Evolutionary conservation across 352 stramenopile genomes (phyloP), one percentile per base, ranked within the genome.

Genomic region (Pythium phragmiticola): DNA sequence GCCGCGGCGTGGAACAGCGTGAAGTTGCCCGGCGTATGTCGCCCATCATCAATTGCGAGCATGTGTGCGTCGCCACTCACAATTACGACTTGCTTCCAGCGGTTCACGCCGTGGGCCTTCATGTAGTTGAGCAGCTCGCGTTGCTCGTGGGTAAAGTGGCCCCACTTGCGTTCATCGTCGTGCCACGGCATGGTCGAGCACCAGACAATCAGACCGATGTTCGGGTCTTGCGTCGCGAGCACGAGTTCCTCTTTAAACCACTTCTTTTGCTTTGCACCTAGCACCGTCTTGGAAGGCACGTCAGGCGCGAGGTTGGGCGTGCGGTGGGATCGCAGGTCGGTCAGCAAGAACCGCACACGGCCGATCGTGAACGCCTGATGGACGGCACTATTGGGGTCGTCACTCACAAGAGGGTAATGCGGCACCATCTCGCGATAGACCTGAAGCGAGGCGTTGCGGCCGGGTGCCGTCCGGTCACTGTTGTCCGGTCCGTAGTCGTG

Each of bases 401-500:
- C 57, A 12, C 62, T 57, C 2, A 61, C 43, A 7, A 89, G 68
- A 11, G 66, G 65, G 63, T 96, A 95, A 59, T 94, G 82, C 34
- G 89, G 88, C 2, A 95, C 87, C 41, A 87, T 82, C 62, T 95
- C 84, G 0, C 78, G 80, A 70, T 93, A 95, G 28, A 82, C 83
- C 67, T 88, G 75, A 8, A 95, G 62, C 8, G 89, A 90, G 0
- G 85, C 82, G 19, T 89, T 77, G 8, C 84, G 74, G 33, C 84
- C 86, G 1, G 75, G 80, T 33, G 86, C 84, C 16, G 77, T 92
- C 54, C 80, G 80, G 66, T 97, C 83, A 26, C 85, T 94, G 60
- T 97, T 96, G 73, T 97, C 87, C 33, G 85, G 87, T 30, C 88
- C 89, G 60, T 86, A 97, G 65, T 97, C 89, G 69, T 97, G 89